phyloP scores from a whole-genome alignment of 164 flowering plant species.

The Macadamia integrifolia region DNA sequence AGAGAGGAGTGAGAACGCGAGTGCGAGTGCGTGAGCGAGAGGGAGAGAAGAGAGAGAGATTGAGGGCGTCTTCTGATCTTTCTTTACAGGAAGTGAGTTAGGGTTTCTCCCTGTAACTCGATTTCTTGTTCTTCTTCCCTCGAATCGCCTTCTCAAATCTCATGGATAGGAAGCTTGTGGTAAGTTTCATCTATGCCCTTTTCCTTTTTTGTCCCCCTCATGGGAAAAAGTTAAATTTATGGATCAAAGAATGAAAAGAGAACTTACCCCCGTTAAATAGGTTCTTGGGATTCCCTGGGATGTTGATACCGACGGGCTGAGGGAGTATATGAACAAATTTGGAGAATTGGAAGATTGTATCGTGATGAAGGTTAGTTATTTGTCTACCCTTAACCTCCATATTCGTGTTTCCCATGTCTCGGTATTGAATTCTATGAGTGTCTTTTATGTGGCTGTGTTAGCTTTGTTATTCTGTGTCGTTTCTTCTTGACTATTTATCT shows the following conservation, averaged over 20 bases:
- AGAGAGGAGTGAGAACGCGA: conserved; percentile 21
- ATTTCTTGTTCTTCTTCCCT: neutral
- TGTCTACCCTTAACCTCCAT: neutral
- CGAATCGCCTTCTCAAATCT: conserved; percentile 5
- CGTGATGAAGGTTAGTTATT: conserved; percentile 70
- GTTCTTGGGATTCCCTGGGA: conserved; percentile 94
- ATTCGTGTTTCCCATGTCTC: neutral
- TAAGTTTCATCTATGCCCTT: conserved; percentile 21
- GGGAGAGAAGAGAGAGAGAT: conserved; percentile 18
- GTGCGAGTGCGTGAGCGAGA: conserved; percentile 26
- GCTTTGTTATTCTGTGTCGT: too few species aligned
- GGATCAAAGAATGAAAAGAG: neutral
- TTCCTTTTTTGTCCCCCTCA: neutral
- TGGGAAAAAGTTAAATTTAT: neutral
- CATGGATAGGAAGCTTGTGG: conserved; percentile 83
- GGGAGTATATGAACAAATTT: conserved; percentile 73
- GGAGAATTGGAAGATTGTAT: conserved; percentile 84
- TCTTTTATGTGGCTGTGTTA: neutral
- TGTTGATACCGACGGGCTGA: conserved; percentile 66
- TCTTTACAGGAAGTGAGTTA: conserved; percentile 4
- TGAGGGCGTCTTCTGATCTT: conserved; percentile 5
- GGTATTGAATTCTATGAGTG: too few species aligned
- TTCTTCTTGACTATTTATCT: too few species aligned
- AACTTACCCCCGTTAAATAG: conserved; percentile 23
- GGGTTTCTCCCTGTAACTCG: conserved; percentile 18